Evolutionary conservation across 2,329 filamentous ascomycete species (phyloP).

Genomic region (Cladosporium oxysporum): DNA sequence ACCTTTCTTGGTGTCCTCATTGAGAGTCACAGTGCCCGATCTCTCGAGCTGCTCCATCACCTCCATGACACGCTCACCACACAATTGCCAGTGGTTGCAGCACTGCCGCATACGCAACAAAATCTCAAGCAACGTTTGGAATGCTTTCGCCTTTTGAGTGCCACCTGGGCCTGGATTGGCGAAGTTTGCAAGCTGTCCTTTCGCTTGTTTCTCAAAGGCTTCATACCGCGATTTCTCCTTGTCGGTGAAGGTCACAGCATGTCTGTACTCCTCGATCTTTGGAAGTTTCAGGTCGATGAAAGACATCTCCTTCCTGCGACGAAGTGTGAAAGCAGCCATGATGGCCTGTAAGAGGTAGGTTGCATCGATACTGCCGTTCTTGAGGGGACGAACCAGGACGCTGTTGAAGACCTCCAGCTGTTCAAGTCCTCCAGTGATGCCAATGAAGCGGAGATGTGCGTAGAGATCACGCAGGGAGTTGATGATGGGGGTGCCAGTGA

Average conservation of each 20-base stretch:
- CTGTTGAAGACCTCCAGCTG: slow-evolving; percentile 72
- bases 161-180: slow-evolving; percentile 43
- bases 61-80: slow-evolving; percentile 71
- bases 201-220: slow-evolving; percentile 72
- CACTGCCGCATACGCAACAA: slow-evolving; percentile 80
- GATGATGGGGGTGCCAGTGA: slow-evolving; percentile 63
- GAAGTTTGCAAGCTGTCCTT: slow-evolving; percentile 67
- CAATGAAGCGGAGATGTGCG: slow-evolving; percentile 75
- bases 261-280: slow-evolving; percentile 73
- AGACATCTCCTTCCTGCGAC: slow-evolving; percentile 83
- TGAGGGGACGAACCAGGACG: slow-evolving; percentile 69
- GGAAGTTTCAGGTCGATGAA: slow-evolving; percentile 83
- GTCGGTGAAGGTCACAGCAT: slow-evolving; percentile 70
- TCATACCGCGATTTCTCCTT: slow-evolving; percentile 79
- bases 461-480: slow-evolving; percentile 81
- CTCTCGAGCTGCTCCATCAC: slow-evolving; percentile 69
- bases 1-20: slow-evolving; percentile 68
- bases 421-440: slow-evolving; percentile 73
- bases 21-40: slow-evolving; percentile 68
- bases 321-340: slow-evolving; percentile 77
- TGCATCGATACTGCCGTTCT: slow-evolving; percentile 52
- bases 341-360: slow-evolving; percentile 70
- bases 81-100: slow-evolving; percentile 87
- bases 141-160: slow-evolving; percentile 50
- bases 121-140: slow-evolving; percentile 76